Conservation (phyloP, 305 asterid species). For the Fraxinus dipetala region DNA sequence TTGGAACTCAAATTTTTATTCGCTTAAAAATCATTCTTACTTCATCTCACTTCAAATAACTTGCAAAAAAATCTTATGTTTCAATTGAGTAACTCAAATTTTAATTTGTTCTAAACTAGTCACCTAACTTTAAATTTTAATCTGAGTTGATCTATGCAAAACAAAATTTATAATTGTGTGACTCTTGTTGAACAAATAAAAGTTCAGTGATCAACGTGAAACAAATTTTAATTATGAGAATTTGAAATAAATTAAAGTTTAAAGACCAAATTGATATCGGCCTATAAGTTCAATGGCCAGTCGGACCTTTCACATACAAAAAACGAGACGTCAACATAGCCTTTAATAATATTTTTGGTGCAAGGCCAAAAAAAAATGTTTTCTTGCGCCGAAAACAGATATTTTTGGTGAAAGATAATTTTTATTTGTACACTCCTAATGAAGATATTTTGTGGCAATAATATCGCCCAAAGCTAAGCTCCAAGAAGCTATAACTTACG, state of each 20-base stretch:
- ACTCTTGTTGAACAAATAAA: background rate
- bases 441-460: background rate
- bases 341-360: background rate
- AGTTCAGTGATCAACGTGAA: background rate
- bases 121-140: background rate
- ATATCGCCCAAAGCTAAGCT: background rate
- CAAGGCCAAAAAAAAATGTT: background rate
- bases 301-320: background rate
- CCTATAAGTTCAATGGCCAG: background rate
- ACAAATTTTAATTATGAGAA: too few relatives aligned
- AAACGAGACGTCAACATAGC: background rate
- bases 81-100: background rate
- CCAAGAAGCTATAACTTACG: background rate
- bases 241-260: background rate
- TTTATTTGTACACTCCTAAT: background rate
- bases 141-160: background rate
- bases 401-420: background rate
- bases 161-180: background rate
- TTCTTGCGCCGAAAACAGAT: background rate
- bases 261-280: background rate
- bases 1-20: background rate
- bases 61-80: background rate
- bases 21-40: too few relatives aligned
- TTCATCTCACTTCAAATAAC: too few relatives aligned
- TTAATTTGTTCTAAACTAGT: background rate